Percentiles rank a stretch among this genome's conserved stretches.
These are phyloP conservation scores for Rhizophora mangle DNA, from an alignment of 345 rosid species.

Conservation along the genomic window DNA sequence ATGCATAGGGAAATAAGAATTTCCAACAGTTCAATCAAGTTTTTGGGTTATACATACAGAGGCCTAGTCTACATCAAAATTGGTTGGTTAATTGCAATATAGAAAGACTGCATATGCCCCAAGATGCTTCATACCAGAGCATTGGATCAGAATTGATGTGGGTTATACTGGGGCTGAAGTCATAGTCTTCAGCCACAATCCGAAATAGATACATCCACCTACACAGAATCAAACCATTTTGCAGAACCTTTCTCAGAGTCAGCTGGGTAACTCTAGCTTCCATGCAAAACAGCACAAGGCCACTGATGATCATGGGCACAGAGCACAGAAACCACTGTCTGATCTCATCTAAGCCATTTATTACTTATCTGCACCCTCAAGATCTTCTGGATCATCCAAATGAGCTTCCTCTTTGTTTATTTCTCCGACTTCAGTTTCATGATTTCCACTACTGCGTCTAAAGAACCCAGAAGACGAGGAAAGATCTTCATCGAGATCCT, in stretches of 20 bases:
- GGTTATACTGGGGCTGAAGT: background rate
- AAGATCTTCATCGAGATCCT: slow-evolving; percentile 75
- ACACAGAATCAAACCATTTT: slow-evolving; percentile 6
- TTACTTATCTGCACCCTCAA: slow-evolving; percentile 58
- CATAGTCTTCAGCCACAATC: slow-evolving; percentile 2
- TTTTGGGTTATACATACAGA: slow-evolving; percentile 1
- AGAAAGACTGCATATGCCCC: background rate
- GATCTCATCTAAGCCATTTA: background rate
- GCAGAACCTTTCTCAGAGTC: slow-evolving; percentile 6
- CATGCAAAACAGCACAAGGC: slow-evolving; percentile 10
- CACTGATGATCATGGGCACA: background rate
- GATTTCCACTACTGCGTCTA: slow-evolving; percentile 38
- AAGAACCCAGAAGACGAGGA: slow-evolving; percentile 69
- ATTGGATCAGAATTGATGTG: background rate
- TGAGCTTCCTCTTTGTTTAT: slow-evolving; percentile 70
- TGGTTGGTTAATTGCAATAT: slow-evolving; percentile 10
- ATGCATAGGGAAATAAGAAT: slow-evolving; percentile 4
- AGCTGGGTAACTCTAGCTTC: background rate
- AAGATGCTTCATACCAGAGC: slow-evolving; percentile 16
- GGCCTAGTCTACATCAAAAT: slow-evolving; percentile 31
- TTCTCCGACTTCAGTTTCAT: slow-evolving; percentile 62
- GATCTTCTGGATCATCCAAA: slow-evolving; percentile 91
- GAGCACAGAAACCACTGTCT: background rate
- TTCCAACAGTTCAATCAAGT: background rate
- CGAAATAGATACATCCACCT: background rate